Percentiles rank a stretch among this genome's conserved stretches.
Evolutionary conservation across 495 filamentous ascomycete species (phyloP).

Genomic region (Pseudoneurospora amorphoporcata): DNA sequence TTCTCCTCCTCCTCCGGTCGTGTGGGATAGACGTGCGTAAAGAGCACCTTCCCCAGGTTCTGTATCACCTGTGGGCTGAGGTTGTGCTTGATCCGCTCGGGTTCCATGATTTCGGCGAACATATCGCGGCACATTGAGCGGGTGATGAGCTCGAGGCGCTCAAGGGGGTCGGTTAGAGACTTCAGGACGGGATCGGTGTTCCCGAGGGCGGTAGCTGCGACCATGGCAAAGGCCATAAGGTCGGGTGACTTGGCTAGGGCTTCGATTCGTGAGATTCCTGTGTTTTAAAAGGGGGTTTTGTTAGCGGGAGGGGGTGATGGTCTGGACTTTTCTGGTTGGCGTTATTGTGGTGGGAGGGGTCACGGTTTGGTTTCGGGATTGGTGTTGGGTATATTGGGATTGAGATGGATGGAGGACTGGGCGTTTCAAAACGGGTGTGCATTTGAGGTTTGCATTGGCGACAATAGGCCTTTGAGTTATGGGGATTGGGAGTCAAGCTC

Average conservation of each 20-base stretch:
- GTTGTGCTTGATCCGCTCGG: neutral
- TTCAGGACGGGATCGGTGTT: neutral
- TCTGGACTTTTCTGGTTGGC: too few relatives aligned
- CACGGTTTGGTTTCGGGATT: too few relatives aligned
- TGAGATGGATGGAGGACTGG: too few relatives aligned
- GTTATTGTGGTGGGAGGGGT: too few relatives aligned
- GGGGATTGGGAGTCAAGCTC: too few relatives aligned
- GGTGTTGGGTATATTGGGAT: too few relatives aligned
- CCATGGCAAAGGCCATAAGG: neutral
- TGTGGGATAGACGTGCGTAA: slow-evolving; percentile 17
- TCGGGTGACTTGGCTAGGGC: neutral
- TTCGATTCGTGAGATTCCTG: too few relatives aligned
- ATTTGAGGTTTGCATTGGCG: too few relatives aligned
- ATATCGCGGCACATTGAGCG: neutral
- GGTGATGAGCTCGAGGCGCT: neutral
- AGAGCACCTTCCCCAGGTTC: slow-evolving; percentile 13
- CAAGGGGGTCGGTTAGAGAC: neutral
- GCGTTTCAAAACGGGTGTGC: too few relatives aligned
- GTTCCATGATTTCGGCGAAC: neutral
- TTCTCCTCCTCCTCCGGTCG: neutral
- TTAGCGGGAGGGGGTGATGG: too few relatives aligned
- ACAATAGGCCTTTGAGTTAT: too few relatives aligned
- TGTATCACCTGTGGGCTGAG: neutral
- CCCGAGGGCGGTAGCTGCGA: neutral
- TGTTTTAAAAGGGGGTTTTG: too few relatives aligned